Base-by-base conservation (phyloP, 768 basidiomycete genomes). In the Lentinula sp. region DNA sequence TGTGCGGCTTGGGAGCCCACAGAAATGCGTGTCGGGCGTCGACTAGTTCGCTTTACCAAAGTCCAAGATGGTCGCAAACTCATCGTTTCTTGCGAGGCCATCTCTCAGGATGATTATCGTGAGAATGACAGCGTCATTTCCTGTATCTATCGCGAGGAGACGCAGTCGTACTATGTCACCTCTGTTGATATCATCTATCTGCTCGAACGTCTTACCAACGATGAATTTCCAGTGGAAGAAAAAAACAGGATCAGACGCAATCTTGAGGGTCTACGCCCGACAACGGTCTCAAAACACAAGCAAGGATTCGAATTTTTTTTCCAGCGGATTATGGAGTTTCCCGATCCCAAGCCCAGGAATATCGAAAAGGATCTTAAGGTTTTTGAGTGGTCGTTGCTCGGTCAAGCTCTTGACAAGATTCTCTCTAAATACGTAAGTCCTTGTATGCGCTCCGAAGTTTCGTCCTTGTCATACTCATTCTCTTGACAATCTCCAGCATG, bases 351-450 rank as follows among this genome's bases (percentile, higher is more conserved):
- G 71, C 96, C 96, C 3, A 81, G 96, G 59, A 95, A 95, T 70
- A 99, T 98, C 64, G 96, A 98, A 70, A 98, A 98, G 79, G 94
- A 98, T 68, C 82, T 99, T 69, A 93, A 93, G 71, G 88, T 92
- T 7, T 93, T 93, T 66, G 83, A 85, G 43, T 93, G 91, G 91
- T 78, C 76, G 32, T 71, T 82, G 49, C 76, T 93, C n/a, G 80
- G 80, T 16, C 83, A 85, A 64, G 89, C 89, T 0, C 71, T 93
- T 57, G 86, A 89, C 51, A 92, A 91, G 71, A 89, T 92, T 61
- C 77, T 91, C 21, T 85, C 87, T 3, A 91, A 91, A 92, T 93
- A 92, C 68, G 91, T 91, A 66, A 65, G 88, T 78, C 39, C 4
- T 54, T 21, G 18, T 42, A n/a, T 54, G 46, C 34, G 10, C 51